phyloP scores from a whole-genome alignment of 1,139 yeast genomes.

The Yamadazyma songkhlaensis region DNA sequence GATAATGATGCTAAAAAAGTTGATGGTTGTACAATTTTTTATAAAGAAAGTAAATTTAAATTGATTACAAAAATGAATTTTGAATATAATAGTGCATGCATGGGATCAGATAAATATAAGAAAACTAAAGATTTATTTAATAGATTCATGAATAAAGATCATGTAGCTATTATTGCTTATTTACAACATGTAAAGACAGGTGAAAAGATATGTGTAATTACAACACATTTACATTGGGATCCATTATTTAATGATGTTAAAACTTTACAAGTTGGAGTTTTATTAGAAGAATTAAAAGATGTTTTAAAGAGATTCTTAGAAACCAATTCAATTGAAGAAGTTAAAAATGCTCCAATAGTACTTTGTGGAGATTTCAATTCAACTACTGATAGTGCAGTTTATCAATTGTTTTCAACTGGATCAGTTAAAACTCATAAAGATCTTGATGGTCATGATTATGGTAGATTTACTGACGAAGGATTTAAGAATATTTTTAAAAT shows the following conservation, averaged over 20 bases:
- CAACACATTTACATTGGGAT: slow-evolving; percentile 98
- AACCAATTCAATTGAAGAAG: slow-evolving; percentile 46
- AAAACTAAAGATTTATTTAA: slow-evolving; percentile 93
- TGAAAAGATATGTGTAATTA: slow-evolving; percentile 70
- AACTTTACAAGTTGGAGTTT: slow-evolving; percentile 89
- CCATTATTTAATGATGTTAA: slow-evolving; percentile 96
- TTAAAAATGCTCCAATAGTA: slow-evolving; percentile 68
- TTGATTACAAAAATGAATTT: slow-evolving; percentile 69
- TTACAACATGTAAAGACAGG: slow-evolving; percentile 75
- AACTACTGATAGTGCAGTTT: slow-evolving; percentile 82
- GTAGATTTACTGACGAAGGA: slow-evolving; percentile 87
- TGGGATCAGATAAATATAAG: slow-evolving; percentile 84
- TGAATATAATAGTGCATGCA: slow-evolving; percentile 86
- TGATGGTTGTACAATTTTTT: slow-evolving; percentile 96
- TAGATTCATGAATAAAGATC: slow-evolving; percentile 95
- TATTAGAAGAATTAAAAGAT: slow-evolving; percentile 81
- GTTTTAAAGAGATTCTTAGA: slow-evolving; percentile 53
- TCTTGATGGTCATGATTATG: slow-evolving; percentile 84
- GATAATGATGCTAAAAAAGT: slow-evolving; percentile 83
- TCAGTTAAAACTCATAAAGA: slow-evolving; percentile 71
- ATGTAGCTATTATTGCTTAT: slow-evolving; percentile 79
- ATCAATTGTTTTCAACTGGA: slow-evolving; percentile 83
- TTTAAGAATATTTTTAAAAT: slow-evolving; percentile 77
- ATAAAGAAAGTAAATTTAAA: slow-evolving; percentile 64
- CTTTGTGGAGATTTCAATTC: slow-evolving; percentile 98